Evolutionary conservation across 1,284 basidiomycete species (phyloP), one percentile per base, ranked within the genome.

Genomic region (Apiotrichum sp.): DNA sequence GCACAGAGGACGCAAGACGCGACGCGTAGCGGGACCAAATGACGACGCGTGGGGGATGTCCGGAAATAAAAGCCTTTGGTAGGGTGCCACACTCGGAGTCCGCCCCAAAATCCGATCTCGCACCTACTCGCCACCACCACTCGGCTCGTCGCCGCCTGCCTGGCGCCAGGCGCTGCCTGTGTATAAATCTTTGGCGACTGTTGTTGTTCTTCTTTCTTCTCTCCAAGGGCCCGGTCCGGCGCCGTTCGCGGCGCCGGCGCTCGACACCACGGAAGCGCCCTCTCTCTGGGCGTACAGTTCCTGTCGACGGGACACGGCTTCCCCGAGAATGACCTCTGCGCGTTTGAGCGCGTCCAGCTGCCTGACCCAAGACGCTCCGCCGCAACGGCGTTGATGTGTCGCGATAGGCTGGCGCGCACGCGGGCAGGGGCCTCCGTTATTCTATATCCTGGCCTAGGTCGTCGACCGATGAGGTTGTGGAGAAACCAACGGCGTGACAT

Each of bases 381-480:
- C 32, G 14, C 31, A 39, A 39, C 38, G 34, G 44, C 51, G 60
- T 58, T 43, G 57, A 59, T 52, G 56, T 56, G 58, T 59, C 55
- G 52, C 46, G 53, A 8, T 44, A 43, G 42, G 52, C 14, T 38
- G 36, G 8, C n/a, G 41, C 11, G 40, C 10, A 10, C 3, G 46
- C 13, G 11, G 2, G 38, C 38, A 45, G 32, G 39, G 54, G 56
- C 42, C 50, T 56, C 60, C 61, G 61, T 62, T 62, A 62, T 62
- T 62, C 61, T 62, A 59, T 62, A 59, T 62, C 61, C 61, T 62
- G 61, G 61, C 61, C 61, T 62, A 62, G 61, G 61, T 57, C 61
- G 58, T 62, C 50, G 61, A 57, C 61, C 61, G 13, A 34, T 62
- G 55, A 62, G 61, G 61, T 62, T 62, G 57, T 62, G 61, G 61